A percentile compares a stretch with the other conserved stretches of the same genome.
Evolutionary conservation across 2,329 filamentous ascomycete species (phyloP).

Genomic region (Alternaria conjuncta): DNA sequence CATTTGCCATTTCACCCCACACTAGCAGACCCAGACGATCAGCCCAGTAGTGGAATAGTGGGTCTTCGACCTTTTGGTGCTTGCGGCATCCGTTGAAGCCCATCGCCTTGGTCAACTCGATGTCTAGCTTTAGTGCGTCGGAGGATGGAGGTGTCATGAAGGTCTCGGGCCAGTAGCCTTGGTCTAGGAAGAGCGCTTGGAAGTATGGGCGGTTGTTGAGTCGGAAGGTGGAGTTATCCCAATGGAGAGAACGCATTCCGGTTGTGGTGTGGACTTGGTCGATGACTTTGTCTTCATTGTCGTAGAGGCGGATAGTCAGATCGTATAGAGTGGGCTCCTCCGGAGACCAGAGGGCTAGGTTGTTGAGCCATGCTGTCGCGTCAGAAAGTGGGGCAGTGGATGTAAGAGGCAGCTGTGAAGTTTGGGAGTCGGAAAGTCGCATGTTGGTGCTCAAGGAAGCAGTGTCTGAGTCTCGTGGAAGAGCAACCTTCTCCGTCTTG

Average conservation of each 20-base stretch:
- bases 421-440: constrained; percentile 55
- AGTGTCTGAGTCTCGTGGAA: constrained; percentile 60
- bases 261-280: constrained; percentile 67
- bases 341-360: constrained; percentile 68
- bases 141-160: constrained; percentile 64
- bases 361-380: constrained; percentile 58
- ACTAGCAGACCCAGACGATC: constrained; percentile 67
- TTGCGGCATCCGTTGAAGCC: constrained; percentile 70
- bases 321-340: constrained; percentile 65
- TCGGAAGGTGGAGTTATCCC: constrained; percentile 66
- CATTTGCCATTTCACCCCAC: constrained; percentile 70
- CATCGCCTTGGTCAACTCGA: constrained; percentile 64
- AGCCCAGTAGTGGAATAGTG: constrained; percentile 66
- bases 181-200: constrained; percentile 66
- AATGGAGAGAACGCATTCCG: constrained; percentile 67
- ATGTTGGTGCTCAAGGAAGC: constrained; percentile 58
- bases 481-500: constrained; percentile 50
- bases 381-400: constrained; percentile 44
- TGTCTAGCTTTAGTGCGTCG: constrained; percentile 58
- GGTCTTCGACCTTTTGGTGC: constrained; percentile 70
- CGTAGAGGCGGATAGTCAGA: constrained; percentile 60
- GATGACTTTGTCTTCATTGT: constrained; percentile 49
- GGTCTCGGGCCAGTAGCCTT: constrained; percentile 69
- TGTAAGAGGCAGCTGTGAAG: constrained; percentile 48
- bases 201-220: constrained; percentile 66